Base-by-base conservation (phyloP, 805 yeast species). In the Wickerhamiella siamensis region DNA sequence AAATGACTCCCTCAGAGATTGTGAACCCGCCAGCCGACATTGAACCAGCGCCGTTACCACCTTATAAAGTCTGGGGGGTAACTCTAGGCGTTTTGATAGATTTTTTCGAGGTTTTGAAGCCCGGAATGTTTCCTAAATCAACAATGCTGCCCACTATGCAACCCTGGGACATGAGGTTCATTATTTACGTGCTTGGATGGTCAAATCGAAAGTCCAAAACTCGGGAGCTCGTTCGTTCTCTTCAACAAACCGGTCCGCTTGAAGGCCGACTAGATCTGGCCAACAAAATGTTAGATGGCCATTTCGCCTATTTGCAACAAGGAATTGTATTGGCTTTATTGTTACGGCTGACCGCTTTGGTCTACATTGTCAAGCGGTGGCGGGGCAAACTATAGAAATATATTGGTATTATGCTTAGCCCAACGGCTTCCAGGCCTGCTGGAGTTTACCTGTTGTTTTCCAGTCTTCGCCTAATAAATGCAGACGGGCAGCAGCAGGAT, bases 391-490 rank as follows among this genome's bases (percentile, higher is more conserved):
- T 24, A 24, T 12, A 24, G 29, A 24, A 24, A 24, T 24, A 24
- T 24, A 24, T 24, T 8, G 12, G 5, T 9, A 31, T 5, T 12
- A 6, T 5, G 33, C 10, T 14, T n/a, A 5, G 27, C 27, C 41
- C 29, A 51, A 38, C 6, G 48, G 51, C 40, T 50, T 42, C 55
- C 55, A 52, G 5, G 47, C 51, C n/a, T 44, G 43, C 34, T 50
- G 48, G 21, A 80, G 54, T 15, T 44, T 57, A 1, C 79, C 75
- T 0, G 61, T 61, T 1, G 56, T 52, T 10, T 55, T 47, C 81
- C 88, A 83, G 38, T 83, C 94, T 52, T 88, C 95, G 3, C 87
- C 87, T 22, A 84, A 59, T 4, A 88, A 69, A 40, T 74, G 61
- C 43, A 91, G 61, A 45, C 95, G 71, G 4, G 83, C 80, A 12